Evolutionary conservation across 2,329 filamentous ascomycete species (phyloP), one percentile per base, ranked within the genome.

Genomic region (Beauveria caledonica): DNA sequence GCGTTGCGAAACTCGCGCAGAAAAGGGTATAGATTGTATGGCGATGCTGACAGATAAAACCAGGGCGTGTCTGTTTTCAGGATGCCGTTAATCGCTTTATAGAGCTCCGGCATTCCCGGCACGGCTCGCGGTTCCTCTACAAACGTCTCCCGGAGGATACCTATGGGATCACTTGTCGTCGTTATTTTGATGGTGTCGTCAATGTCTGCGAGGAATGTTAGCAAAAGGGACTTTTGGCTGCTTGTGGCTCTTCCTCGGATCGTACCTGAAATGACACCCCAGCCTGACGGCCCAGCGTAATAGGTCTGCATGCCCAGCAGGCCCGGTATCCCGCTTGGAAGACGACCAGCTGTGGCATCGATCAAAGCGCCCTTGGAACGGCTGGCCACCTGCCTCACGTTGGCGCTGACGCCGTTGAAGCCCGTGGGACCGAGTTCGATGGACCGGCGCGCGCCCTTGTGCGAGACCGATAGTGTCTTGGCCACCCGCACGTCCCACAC

Each of bases 171-270:
- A 48, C 86, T 84, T 0, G 93, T 96, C 71, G 89, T 80, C 0
- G 93, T 97, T 65, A 92, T 78, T 74, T 97, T 68, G 78, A 97
- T 96, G 0, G 92, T 96, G 73, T 97, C 93, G 70, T 97, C 94
- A 65, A 97, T 84, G 68, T 97, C 93, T 86, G 53, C 39, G 40
- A 17, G 15, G 46, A 11, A 25, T 46, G 54, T 70, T 61, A 69
- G 66, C 62, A 27, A 36, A 8, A 27, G n/a, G 10, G 1, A 55
- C 3, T 19, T 19, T 13, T 40, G 17, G 5, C 8, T 9, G 9
- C 44, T 9, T 15, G 1, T 49, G 15, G 40, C 44, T 17, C 10
- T 44, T 15, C 49, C 19, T 40, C 11, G 3, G 4, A 42, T 50
- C 74, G 56, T 73, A 86, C 84, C 84, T 44, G 89, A 93, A 64